Base-by-base conservation (phyloP, 1,284 basidiomycete genomes). In the Ustanciosporium gigantosporum region DNA sequence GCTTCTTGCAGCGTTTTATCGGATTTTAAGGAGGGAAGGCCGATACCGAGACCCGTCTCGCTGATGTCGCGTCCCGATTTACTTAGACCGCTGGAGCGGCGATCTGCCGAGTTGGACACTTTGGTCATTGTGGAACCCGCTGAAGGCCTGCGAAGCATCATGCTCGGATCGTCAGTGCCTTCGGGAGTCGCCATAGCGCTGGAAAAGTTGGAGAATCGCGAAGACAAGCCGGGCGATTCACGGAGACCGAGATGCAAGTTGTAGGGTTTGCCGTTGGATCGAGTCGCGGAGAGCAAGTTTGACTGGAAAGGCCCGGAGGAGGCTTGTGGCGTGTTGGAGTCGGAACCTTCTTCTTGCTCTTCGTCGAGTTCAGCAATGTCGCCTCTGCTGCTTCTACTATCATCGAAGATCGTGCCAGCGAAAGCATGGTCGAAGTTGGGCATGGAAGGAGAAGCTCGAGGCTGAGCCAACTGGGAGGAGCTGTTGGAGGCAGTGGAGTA, bases 131-230 rank as follows among this genome's bases (percentile, higher is more conserved):
- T 17, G 2, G 49, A 32, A 19, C 47, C 40, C 16, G 29, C 36
- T 14, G 46, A 34, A n/a, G 43, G 23, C n/a, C 36, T 46, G 5
- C 51, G 36, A 15, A 62, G 42, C 29, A 43, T 39, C 29, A 53
- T 59, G 49, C 27, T 32, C 13, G 41, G 35, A 17, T 57, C 48
- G 27, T 66, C 56, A 6, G 40, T 41, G 23, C 23, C 49, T 35
- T 60, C 58, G 0, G 57, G 68, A 0, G 68, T 70, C 14, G 32
- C 53, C 1, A 68, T 32, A 13, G 51, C 57, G 23, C 66, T 66
- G 13, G 65, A 68, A 27, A 68, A 70, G 50, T 59, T 58, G 41
- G 66, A 68, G 41, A 70, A 70, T 36, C 60, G 56, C 5, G 68
- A 70, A 4, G 47, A 39, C 8, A 65, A 46, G 39, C 51, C 44